Percentiles rank a stretch among this genome's conserved stretches.
phyloP scores from a whole-genome alignment of 495 filamentous ascomycete genomes.

The Tuber magnatum region DNA sequence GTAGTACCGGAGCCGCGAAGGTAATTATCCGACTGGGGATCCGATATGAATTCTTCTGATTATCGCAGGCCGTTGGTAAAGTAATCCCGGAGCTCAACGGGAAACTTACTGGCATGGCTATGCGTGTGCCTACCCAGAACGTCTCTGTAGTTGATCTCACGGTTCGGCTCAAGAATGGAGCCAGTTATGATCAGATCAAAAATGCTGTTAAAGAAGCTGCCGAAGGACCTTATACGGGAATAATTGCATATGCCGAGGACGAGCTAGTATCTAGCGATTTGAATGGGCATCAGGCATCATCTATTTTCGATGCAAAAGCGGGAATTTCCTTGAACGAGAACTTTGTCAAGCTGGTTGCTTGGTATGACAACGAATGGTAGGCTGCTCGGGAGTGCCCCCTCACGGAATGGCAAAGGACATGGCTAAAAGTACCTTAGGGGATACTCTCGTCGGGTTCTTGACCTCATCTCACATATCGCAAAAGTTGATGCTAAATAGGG shows the following conservation, averaged over 20 bases:
- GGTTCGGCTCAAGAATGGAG: conserved; percentile 82
- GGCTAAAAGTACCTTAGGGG: conserved; percentile 47
- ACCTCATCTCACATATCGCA: conserved; percentile 87
- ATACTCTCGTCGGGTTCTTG: conserved; percentile 97
- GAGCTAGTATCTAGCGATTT: conserved; percentile 89
- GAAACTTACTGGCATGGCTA: conserved; percentile 98
- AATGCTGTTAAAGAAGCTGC: conserved; percentile 77
- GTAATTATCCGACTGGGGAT: background rate
- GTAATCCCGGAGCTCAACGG: conserved; percentile 95
- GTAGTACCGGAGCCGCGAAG: conserved; percentile 98
- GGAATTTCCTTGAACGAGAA: conserved; percentile 96
- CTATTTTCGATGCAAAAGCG: conserved; percentile 99
- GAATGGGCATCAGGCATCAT: conserved; percentile 83
- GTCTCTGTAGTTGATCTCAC: conserved; percentile 99
- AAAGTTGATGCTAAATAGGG: conserved; percentile 57
- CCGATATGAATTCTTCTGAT: background rate
- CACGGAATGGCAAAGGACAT: background rate
- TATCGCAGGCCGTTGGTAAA: conserved; percentile 75
- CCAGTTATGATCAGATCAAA: conserved; percentile 93
- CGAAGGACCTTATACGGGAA: conserved; percentile 76
- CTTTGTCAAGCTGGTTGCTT: conserved; percentile 97
- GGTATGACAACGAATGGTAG: conserved; percentile 90
- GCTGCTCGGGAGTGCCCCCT: background rate
- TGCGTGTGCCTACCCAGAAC: conserved; percentile 98
- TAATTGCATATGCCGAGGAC: conserved; percentile 94